Base-by-base conservation (phyloP, 2,329 filamentous ascomycete species). In the Fusarium annulatum region DNA sequence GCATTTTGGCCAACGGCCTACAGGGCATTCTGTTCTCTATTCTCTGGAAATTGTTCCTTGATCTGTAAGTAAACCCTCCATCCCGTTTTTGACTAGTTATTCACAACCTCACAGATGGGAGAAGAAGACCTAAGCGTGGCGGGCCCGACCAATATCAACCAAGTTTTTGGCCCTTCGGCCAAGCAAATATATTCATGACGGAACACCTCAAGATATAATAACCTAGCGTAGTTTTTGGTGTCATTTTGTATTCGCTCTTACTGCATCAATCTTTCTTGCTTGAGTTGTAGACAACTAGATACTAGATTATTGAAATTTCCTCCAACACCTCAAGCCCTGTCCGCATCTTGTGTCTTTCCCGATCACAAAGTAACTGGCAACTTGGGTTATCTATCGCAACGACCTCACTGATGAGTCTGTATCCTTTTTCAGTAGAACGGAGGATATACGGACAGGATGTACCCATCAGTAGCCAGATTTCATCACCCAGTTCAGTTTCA, bases 21-120 rank as follows among this genome's bases (percentile, higher is more conserved):
- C 85, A 87, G 58, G 84, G 85, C 0, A 73, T 87, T 7, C 23
- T 87, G 7, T 87, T 87, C 57, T 85, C 84, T 7, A 86, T 87
- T 21, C 71, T 87, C 3, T 87, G 85, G 85, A 87, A 86, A 59
- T 66, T 87, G 2, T 86, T 87, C 64, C 75, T 86, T 16, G 85
- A 86, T 48, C 52, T 86, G 85, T 87, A 43, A 80, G 85, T 83
- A 26, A 1, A 16, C 2, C 7, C 3, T 12, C 0, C 8, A 15
- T 26, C 6, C 7, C 4, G 12, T 6, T 26, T 7, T 21, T 26
- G 2, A 7, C 12, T 10, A 1, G 0, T 1, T 2, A 36, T 9
- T 30, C 4, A 26, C 28, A 9, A 21, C 15, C 4, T 10, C 2
- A 1, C 4, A 69, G 66, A 7, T 69, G 66, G 66, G 66, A 69